These are phyloP conservation scores for Pseudozyma hubeiensis DNA, from an alignment of 1,284 basidiomycete genomes.

Conservation along the genomic window DNA sequence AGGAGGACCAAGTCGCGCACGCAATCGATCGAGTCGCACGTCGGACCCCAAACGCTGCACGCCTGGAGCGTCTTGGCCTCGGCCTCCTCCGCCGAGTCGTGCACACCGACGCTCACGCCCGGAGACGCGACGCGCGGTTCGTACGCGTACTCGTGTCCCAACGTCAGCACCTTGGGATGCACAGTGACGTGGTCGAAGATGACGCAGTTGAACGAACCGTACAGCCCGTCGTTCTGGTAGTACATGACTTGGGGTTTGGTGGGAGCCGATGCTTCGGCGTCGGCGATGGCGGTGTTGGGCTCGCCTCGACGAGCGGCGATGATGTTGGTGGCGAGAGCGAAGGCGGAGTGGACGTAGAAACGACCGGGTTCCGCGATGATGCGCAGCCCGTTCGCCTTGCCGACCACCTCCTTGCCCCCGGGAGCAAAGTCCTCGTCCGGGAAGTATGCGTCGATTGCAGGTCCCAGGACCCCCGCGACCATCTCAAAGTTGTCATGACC, in stretches of 20 bases:
- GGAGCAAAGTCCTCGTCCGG: constrained; percentile 73
- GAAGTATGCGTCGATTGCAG: constrained; percentile 84
- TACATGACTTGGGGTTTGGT: constrained; percentile 66
- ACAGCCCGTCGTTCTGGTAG: constrained; percentile 71
- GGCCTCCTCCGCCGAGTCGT: constrained; percentile 9
- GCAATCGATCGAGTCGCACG: constrained; percentile 89
- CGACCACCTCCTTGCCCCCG: constrained; percentile 56
- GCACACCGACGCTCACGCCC: constrained; percentile 25
- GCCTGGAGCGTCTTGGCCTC: constrained; percentile 70
- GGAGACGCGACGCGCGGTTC: constrained; percentile 65
- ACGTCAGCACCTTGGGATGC: constrained; percentile 81
- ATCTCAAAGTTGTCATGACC: constrained; percentile 88
- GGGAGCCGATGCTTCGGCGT: constrained; percentile 3
- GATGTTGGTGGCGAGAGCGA: constrained; percentile 91
- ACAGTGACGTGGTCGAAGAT: constrained; percentile 92
- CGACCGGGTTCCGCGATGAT: constrained; percentile 97
- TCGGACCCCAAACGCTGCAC: constrained; percentile 75
- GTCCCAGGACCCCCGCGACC: constrained; percentile 79
- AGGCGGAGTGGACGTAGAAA: constrained; percentile 92
- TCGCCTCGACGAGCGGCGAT: constrained; percentile 77
- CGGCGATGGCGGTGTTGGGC: constrained; percentile 14
- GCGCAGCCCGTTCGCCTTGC: constrained; percentile 75
- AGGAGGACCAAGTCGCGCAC: constrained; percentile 59
- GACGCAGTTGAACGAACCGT: constrained; percentile 98
- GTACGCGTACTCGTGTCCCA: constrained; percentile 64